Base-by-base conservation (phyloP, 73 alveolate genomes). In the Blepharisma stoltei region DNA sequence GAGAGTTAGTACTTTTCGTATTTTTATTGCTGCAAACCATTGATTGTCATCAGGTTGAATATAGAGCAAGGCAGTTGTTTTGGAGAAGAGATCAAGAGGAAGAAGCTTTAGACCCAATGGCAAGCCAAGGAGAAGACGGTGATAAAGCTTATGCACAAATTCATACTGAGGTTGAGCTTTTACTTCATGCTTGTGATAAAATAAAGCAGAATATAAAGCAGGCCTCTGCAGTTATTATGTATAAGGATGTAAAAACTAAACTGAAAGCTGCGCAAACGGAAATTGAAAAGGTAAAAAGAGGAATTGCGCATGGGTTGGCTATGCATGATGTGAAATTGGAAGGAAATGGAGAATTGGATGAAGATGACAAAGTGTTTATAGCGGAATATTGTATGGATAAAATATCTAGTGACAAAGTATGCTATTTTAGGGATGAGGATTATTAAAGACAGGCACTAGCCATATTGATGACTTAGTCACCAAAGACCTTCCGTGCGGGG, bases 211-310 rank as follows among this genome's bases (percentile, higher is more conserved):
- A 9, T 14, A 43, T 69, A 0, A 46, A 69, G 45, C 20, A 9
- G 71, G 79, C 45, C 3, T 11, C 41, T 69, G n/a, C 67, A 11
- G 14, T 69, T 9, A 69, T 69, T 14, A 25, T 69, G 54, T 69
- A 44, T 53, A 69, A 44, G n/a, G 79, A 69, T 53, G 27, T 46
- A 2, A 69, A 69, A 69, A 14, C 55, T 8, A 44, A 69, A 5
- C 60, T 69, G 14, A 69, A 44, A 69, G 43, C n/a, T 20, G 79
- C 65, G 2, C 21, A 11, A 46, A 44, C 32, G 0, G 75, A 69
- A 44, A 11, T 69, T 7, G 43, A 69, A 18, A 38, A 20, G 11
- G 54, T 69, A 14, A 38, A 69, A 69, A 14, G 32, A 69, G 20
- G 65, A 38, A 69, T 46, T 43, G 79, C 79, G 1, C 32, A 43